Percentiles rank a stretch among this genome's conserved stretches.
Conservation (phyloP, 2,329 filamentous ascomycete species). For the Monascus ruber region DNA sequence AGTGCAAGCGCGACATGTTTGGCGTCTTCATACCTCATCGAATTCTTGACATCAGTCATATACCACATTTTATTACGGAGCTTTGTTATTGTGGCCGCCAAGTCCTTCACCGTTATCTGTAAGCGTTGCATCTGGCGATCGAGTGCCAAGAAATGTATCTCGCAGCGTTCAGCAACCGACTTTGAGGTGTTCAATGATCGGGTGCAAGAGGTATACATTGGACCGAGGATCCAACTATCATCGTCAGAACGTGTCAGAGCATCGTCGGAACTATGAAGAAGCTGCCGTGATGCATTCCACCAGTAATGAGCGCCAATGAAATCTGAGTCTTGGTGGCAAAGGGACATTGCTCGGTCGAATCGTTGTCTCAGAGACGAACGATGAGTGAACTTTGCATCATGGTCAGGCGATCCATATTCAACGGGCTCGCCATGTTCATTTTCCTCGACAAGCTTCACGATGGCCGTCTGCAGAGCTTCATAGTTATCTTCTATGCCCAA, state of each 20-base stretch:
- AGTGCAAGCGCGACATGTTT: constrained; percentile 76
- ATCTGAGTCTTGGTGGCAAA: constrained; percentile 67
- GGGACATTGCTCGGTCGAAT: constrained; percentile 58
- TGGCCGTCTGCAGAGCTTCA: constrained; percentile 67
- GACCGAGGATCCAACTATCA: constrained; percentile 61
- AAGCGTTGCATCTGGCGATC: constrained; percentile 72
- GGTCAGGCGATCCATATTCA: constrained; percentile 7
- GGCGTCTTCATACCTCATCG: constrained; percentile 75
- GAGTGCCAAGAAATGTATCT: constrained; percentile 56
- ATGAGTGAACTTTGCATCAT: constrained; percentile 2
- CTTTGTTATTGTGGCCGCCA: constrained; percentile 61
- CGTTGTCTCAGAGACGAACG: constrained; percentile 21
- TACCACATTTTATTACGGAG: constrained; percentile 99
- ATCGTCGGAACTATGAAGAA: constrained; percentile 51
- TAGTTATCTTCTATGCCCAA: constrained; percentile 65
- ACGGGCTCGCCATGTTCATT: constrained; percentile 62
- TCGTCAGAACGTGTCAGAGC: constrained; percentile 38
- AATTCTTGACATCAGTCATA: constrained; percentile 83
- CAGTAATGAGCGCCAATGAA: constrained; percentile 77
- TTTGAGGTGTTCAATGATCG: constrained; percentile 21
- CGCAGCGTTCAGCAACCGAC: constrained; percentile 24
- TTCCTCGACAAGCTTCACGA: constrained; percentile 69
- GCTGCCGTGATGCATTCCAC: constrained; percentile 68
- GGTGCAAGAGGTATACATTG: constrained; percentile 51
- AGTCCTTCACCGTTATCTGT: constrained; percentile 60